phyloP scores from a whole-genome alignment of 1,139 yeast species.

The Taiozyma sp. region DNA sequence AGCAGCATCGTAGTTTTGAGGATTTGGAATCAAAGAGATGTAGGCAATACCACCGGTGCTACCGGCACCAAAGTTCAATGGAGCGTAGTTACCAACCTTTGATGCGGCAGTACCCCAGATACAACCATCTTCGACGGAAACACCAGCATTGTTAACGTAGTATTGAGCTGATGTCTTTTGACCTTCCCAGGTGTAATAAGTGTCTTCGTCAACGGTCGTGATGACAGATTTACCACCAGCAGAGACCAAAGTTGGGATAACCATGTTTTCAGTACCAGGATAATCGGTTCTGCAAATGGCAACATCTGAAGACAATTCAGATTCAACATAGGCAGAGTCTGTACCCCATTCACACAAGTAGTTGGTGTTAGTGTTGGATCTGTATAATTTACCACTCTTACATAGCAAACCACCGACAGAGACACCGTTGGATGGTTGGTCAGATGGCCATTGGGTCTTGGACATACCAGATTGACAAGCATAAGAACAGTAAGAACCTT shows the following conservation, averaged over 20 bases:
- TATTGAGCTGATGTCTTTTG: slow-evolving; percentile 69
- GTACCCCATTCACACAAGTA: slow-evolving; percentile 79
- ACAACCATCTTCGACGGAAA: slow-evolving; percentile 68
- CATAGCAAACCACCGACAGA: slow-evolving; percentile 79
- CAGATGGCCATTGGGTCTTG: slow-evolving; percentile 80
- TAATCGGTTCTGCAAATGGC: slow-evolving; percentile 85
- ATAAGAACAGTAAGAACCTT: slow-evolving; percentile 78
- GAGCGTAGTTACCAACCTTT: slow-evolving; percentile 82
- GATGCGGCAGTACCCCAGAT: slow-evolving; percentile 66
- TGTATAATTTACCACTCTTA: slow-evolving; percentile 65
- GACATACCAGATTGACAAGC: slow-evolving; percentile 92
- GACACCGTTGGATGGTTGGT: slow-evolving; percentile 69
- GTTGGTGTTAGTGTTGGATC: slow-evolving; percentile 51
- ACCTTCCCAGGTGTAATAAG: slow-evolving; percentile 65
- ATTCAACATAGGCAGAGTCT: slow-evolving; percentile 55
- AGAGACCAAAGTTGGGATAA: slow-evolving; percentile 65
- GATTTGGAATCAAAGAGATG: slow-evolving; percentile 78
- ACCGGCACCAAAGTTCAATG: slow-evolving; percentile 77
- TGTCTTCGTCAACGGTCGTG: slow-evolving; percentile 59
- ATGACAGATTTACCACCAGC: slow-evolving; percentile 56
- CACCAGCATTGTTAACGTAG: slow-evolving; percentile 81
- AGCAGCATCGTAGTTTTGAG: slow-evolving; percentile 59
- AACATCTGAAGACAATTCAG: slow-evolving; percentile 50
- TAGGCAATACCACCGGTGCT: slow-evolving; percentile 56
- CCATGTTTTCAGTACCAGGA: slow-evolving; percentile 90